phyloP scores from a whole-genome alignment of 495 filamentous ascomycete genomes.

The Penicillium pulvis region DNA sequence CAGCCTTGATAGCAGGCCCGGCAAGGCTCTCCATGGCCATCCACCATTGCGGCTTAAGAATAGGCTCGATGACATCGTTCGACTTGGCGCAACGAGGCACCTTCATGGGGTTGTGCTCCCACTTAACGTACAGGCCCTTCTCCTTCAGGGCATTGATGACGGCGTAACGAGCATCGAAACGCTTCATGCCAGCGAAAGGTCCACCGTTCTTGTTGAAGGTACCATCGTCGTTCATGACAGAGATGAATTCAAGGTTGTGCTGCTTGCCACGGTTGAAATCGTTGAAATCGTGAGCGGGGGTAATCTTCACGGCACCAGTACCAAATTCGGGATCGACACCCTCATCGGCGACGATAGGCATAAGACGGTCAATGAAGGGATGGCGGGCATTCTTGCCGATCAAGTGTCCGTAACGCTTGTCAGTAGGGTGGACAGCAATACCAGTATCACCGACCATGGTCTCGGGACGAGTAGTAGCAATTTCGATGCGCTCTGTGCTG shows the following conservation, averaged over 20 bases:
- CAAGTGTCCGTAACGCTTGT: constrained; percentile 64
- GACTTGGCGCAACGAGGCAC: constrained; percentile 73
- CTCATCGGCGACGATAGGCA: constrained; percentile 70
- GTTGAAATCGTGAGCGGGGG: constrained; percentile 77
- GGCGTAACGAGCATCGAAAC: constrained; percentile 74
- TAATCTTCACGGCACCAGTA: constrained; percentile 80
- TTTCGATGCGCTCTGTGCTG: constrained; percentile 64
- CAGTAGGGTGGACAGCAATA: constrained; percentile 76
- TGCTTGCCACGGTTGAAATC: constrained; percentile 72
- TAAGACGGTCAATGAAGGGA: constrained; percentile 66
- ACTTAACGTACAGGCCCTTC: constrained; percentile 71
- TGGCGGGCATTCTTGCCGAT: constrained; percentile 71
- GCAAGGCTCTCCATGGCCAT: constrained; percentile 66
- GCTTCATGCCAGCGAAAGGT: constrained; percentile 65
- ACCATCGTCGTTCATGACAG: constrained; percentile 59
- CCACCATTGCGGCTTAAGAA: constrained; percentile 82
- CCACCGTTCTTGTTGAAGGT: constrained; percentile 66
- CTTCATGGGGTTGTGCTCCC: constrained; percentile 77
- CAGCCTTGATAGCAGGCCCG: constrained; percentile 63
- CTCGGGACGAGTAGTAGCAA: constrained; percentile 77
- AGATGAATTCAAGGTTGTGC: constrained; percentile 60
- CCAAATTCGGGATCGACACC: constrained; percentile 76
- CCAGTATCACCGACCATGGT: constrained; percentile 82
- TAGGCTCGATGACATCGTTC: constrained; percentile 80
- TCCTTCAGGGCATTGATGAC: constrained; percentile 71